Base-by-base conservation (phyloP, 805 yeast genomes). In the Kazachstania taianensis region DNA sequence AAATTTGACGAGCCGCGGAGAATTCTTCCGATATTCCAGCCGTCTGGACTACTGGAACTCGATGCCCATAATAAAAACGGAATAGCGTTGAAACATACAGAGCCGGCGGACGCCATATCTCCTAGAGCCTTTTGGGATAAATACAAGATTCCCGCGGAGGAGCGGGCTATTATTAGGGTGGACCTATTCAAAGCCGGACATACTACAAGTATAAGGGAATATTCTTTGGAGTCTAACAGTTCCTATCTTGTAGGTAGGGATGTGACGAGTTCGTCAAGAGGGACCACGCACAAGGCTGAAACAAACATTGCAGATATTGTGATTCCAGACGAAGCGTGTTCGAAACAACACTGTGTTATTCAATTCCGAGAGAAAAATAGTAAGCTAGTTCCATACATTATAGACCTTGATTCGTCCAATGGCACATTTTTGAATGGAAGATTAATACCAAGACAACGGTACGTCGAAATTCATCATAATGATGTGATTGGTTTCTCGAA, bases 301-400 rank as follows among this genome's bases (percentile, higher is more conserved):
- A 35, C 38, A 5, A 45, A 46, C 2, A 47, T 66, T 1, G 65
- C 61, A 12, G 67, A 67, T 42, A 53, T 67, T 3, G 42, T 45
- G 19, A 52, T 66, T 1, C 57, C 56, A 5, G 58, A 61, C 32
- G 57, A 53, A 19, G 49, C 61, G 1, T 62, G 67, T 35, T 65
- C 71, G 0, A 62, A 63, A 32, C 72, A 70, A 43, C 75, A 70
- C 44, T 72, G 73, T 15, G 74, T 58, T 0, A 53, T 70, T 6
- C 75, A 70, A 41, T 69, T 65, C 41, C 49, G 70, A 20, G 32
- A 45, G n/a, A 41, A 43, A 10, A 33, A 43, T 5, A 44, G 34
- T 15, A 19, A 35, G 15, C 35, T 55, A 18, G 46, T 47, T n/a
- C 65, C 66, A 5, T 70, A 66, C 40, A 37, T 70, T 7, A 65